A percentile compares a stretch with the other conserved stretches of the same genome.
Evolutionary conservation across 2,329 filamentous ascomycete genomes (phyloP).

Genomic region (Lachnellula occidentalis): DNA sequence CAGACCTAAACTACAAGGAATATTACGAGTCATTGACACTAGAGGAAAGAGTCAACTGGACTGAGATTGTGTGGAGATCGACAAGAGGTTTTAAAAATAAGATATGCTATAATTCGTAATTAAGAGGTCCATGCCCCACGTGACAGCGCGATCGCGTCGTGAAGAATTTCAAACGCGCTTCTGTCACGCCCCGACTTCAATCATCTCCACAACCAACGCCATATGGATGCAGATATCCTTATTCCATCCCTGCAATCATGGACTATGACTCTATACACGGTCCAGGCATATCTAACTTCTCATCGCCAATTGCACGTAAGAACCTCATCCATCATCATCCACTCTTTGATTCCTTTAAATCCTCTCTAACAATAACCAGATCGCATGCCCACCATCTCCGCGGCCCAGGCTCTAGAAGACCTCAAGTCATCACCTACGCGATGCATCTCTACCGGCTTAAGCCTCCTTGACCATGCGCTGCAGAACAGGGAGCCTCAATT

Average conservation of each 20-base stretch:
- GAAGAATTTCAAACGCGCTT: too few relatives aligned
- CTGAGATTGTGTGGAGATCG: too few relatives aligned
- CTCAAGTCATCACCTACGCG: slow-evolving; percentile 46
- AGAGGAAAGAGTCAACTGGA: too few relatives aligned
- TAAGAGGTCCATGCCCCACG: too few relatives aligned
- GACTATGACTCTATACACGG: slow-evolving; percentile 56
- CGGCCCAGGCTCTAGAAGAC: slow-evolving; percentile 63
- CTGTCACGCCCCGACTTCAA: background rate
- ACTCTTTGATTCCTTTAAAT: background rate
- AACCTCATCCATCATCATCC: background rate
- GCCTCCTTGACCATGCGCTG: slow-evolving; percentile 46
- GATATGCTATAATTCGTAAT: too few relatives aligned
- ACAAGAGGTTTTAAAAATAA: too few relatives aligned
- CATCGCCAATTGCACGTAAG: slow-evolving; percentile 28
- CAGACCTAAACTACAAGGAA: too few relatives aligned
- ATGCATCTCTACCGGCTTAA: slow-evolving; percentile 52
- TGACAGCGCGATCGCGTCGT: too few relatives aligned
- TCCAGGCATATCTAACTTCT: slow-evolving; percentile 56
- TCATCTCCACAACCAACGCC: background rate
- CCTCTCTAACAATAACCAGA: slow-evolving; percentile 43
- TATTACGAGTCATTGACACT: too few relatives aligned
- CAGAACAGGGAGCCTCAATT: slow-evolving; percentile 24
- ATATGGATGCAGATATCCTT: background rate
- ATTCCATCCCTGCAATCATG: slow-evolving; percentile 34
- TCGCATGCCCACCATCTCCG: slow-evolving; percentile 70